Evolutionary conservation across 2,329 filamentous ascomycete genomes (phyloP).

Genomic region (Paecilomyces sp.): DNA sequence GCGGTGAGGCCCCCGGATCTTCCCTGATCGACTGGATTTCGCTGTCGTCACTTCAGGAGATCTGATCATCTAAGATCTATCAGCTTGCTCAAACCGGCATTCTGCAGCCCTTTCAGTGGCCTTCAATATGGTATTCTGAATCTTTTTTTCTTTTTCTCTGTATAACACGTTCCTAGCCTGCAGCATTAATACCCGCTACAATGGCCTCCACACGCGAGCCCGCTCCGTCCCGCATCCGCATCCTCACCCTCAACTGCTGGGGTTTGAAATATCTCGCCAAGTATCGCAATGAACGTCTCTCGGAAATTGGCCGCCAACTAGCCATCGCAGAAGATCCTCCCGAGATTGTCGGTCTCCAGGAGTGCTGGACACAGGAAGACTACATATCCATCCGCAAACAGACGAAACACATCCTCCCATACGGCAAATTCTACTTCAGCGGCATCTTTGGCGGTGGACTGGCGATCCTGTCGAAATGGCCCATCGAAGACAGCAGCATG

Average conservation of each 20-base stretch:
- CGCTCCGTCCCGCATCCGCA: conserved; percentile 57
- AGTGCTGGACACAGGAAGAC: conserved; percentile 86
- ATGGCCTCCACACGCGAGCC: conserved; percentile 10
- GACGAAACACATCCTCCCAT: conserved; percentile 68
- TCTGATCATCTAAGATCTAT: neutral
- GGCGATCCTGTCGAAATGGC: conserved; percentile 84
- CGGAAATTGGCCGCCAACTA: conserved; percentile 76
- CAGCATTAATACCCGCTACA: neutral
- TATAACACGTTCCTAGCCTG: neutral
- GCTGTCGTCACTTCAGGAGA: neutral
- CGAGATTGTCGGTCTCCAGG: conserved; percentile 86
- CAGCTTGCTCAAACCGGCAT: neutral
- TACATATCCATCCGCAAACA: conserved; percentile 69
- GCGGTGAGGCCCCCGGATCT: conserved; percentile 12
- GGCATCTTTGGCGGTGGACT: conserved; percentile 86
- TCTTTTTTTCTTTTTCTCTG: neutral
- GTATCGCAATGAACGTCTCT: conserved; percentile 67
- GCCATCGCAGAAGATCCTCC: conserved; percentile 61
- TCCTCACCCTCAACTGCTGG: conserved; percentile 95
- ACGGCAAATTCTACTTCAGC: conserved; percentile 87
- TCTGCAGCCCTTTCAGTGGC: neutral
- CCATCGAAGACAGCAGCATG: conserved; percentile 85
- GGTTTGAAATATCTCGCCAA: conserved; percentile 82
- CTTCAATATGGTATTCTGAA: neutral
- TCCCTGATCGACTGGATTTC: neutral